Base-by-base conservation (phyloP, 176 grass and related monocot genomes). In the Avena insularis region DNA sequence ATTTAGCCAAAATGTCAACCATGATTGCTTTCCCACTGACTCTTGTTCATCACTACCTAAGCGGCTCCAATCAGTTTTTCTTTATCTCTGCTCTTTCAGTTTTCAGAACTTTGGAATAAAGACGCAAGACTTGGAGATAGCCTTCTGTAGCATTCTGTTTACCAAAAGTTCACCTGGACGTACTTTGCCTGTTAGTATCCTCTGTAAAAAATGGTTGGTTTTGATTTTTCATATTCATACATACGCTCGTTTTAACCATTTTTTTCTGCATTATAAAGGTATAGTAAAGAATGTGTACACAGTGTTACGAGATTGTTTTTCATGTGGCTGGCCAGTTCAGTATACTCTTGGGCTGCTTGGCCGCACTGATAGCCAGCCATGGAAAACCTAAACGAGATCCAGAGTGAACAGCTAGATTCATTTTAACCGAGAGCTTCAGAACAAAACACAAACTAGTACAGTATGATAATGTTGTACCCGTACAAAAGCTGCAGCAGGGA, bases 1-100 rank as follows among this genome's bases (percentile, higher is more conserved):
- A 33, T 75, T 74, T 61, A 48, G 16, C 55, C 49, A 48, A 35
- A 48, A 33, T 12, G 55, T 84, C 69, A 75, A 48, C 56, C 82
- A 20, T 84, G 40, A 73, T 36, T 62, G 56, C 71, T 75, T 63
- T 35, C 17, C 40, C 56, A 75, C 70, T 21, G 25, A 31, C 60
- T 66, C 70, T 47, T 21, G 36, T 47, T 60, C 68, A 20, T 73
- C 80, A 59, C 47, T 13, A 9, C n/a, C 53, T 73, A 47, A 19
- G 6, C 20, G 9, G 57, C 13, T 9, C 38, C 46, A 29, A 56
- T 17, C 8, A 83, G 4, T 19, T 82, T 27, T 36, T 36, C 6
- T 81, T 81, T 16, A 35, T 82, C 17, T 15, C 53, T 15, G 7
- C 12, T 6, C 33, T 43, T 56, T 27, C 40, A 46, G 14, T 55